Evolutionary conservation across 805 yeast genomes (phyloP).

Genomic region (Hanseniaspora clermontiae): DNA sequence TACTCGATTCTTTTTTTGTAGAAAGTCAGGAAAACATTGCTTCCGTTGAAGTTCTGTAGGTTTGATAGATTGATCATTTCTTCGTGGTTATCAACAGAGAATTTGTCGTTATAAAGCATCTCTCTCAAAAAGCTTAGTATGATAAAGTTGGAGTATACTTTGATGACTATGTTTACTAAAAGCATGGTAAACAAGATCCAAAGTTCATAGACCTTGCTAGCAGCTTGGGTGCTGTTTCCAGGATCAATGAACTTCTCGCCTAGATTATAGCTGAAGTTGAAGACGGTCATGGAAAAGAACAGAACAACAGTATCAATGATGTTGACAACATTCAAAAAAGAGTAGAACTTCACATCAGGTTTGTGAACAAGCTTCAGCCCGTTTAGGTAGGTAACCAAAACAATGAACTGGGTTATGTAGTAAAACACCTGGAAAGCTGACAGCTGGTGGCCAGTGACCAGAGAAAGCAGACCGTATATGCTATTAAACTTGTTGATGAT

Average conservation of each 20-base stretch:
- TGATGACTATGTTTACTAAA: slow-evolving; percentile 1
- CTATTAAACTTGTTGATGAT: slow-evolving; percentile 84
- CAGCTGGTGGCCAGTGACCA: slow-evolving; percentile 63
- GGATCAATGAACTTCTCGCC: slow-evolving; percentile 6
- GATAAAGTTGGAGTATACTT: slow-evolving; percentile 9
- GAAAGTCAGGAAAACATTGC: neutral
- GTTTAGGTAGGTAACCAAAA: slow-evolving; percentile 51
- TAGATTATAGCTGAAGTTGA: slow-evolving; percentile 2
- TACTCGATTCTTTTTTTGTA: slow-evolving; percentile 9
- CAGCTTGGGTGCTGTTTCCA: slow-evolving; percentile 10
- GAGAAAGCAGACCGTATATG: slow-evolving; percentile 68
- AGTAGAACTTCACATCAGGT: slow-evolving; percentile 47
- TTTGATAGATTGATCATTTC: slow-evolving; percentile 9
- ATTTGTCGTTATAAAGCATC: slow-evolving; percentile 1
- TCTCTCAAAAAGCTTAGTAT: slow-evolving; percentile 5
- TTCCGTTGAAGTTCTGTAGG: slow-evolving; percentile 5
- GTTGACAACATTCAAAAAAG: slow-evolving; percentile 53
- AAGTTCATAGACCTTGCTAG: slow-evolving; percentile 5
- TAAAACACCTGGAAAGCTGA: slow-evolving; percentile 62
- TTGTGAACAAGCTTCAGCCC: slow-evolving; percentile 42
- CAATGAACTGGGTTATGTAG: slow-evolving; percentile 50
- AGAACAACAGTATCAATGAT: slow-evolving; percentile 42
- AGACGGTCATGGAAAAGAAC: slow-evolving; percentile 8
- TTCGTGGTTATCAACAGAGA: slow-evolving; percentile 9
- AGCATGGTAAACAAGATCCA: slow-evolving; percentile 7